Evolutionary conservation across 2,329 filamentous ascomycete species (phyloP), one percentile per base, ranked within the genome.

Genomic region (Alternaria ventricosa): DNA sequence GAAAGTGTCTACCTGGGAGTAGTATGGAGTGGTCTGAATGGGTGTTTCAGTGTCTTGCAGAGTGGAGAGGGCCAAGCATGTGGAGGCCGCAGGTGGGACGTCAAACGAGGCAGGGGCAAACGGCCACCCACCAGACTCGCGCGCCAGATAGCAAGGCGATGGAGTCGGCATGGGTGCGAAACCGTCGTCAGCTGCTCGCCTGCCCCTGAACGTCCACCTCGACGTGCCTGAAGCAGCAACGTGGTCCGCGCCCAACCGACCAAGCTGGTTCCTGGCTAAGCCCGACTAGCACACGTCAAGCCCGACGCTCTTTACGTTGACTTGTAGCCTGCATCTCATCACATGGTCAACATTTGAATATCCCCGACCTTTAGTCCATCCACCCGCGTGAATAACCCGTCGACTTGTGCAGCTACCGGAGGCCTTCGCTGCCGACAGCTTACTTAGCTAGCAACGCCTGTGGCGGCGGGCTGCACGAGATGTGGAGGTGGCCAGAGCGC

Each of bases 141-240:
- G 12, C 20, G n/a, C 43, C 18, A 45, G 36, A 41, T 41, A 41
- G 36, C n/a, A 41, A 41, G 8, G 36, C 36, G 2, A 41, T 41
- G 36, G 36, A 41, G 10, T 30, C 33, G 33, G 33, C 33, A 36
- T 36, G 33, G 33, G 33, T 36, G 33, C 33, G 33, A 70, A 70
- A 70, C 68, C 51, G 30, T 64, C 55, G 59, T 62, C 62, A 62
- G 47, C 62, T 62, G 62, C 55, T 50, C 59, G 49, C 55, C 61
- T 62, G 49, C 62, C 62, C 62, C 62, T 64, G 60, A 64, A 46
- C 22, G 3, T 12, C 30, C 13, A 13, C 62, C 62, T 51, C 58
- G 54, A 30, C 10, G 28, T 66, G 57, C 60, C 55, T 46, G 57
- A 62, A 49, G 28, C n/a, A 43, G 55, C 20, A 33, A 51, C 36